phyloP scores from a whole-genome alignment of 768 basidiomycete genomes.

The Antrodiella citrinella region DNA sequence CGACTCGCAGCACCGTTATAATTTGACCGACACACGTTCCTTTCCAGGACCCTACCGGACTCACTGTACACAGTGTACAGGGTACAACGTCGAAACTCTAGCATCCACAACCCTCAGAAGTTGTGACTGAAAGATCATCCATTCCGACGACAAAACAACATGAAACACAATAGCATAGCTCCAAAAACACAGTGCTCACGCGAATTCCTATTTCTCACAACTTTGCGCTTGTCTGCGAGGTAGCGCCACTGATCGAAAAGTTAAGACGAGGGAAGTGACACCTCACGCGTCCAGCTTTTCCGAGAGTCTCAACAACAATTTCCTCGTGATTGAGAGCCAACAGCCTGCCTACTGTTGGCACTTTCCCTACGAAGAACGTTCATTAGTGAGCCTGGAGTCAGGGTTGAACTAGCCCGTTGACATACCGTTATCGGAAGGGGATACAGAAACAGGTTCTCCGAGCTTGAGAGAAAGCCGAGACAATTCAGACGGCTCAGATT shows the following conservation, averaged over 20 bases:
- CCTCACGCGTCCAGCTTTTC: slow-evolving; percentile 29
- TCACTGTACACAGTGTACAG: neutral
- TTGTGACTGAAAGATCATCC: too few relatives aligned
- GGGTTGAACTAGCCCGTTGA: neutral
- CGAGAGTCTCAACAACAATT: slow-evolving; percentile 38
- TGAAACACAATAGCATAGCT: too few relatives aligned
- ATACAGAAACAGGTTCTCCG: slow-evolving; percentile 32
- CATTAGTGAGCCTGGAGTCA: neutral
- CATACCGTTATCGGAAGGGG: slow-evolving; percentile 43
- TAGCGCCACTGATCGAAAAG: slow-evolving; percentile 15
- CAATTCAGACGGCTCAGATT: slow-evolving; percentile 38
- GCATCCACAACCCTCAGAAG: too few relatives aligned
- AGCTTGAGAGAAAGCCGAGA: slow-evolving; percentile 30
- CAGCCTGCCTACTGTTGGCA: slow-evolving; percentile 41
- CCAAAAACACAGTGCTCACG: too few relatives aligned
- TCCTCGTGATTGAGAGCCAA: slow-evolving; percentile 42
- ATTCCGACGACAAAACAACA: too few relatives aligned
- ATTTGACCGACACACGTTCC: neutral
- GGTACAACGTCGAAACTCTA: too few relatives aligned
- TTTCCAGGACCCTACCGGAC: neutral
- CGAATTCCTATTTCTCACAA: too few relatives aligned
- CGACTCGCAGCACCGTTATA: neutral
- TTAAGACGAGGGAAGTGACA: slow-evolving; percentile 46
- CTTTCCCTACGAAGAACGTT: slow-evolving; percentile 17
- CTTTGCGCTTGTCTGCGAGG: slow-evolving; percentile 5